Percentiles rank a stretch among this genome's conserved stretches.
Evolutionary conservation across 2,329 filamentous ascomycete species (phyloP).

Genomic region (Parastagonospora avenae): DNA sequence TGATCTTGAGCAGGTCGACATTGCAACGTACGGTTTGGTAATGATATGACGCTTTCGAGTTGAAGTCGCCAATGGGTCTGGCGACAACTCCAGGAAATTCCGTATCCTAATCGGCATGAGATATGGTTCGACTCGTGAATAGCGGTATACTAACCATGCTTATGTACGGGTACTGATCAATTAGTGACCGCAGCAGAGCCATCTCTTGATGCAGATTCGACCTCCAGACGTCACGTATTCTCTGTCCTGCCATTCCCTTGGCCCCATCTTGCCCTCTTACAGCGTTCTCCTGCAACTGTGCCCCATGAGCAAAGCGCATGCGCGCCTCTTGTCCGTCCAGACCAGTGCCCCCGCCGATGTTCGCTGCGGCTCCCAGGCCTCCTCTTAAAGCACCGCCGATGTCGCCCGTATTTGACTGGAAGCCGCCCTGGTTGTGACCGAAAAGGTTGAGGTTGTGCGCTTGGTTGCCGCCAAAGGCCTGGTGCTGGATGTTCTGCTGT

Average conservation of each 20-base stretch:
- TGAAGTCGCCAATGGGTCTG: conserved; percentile 91
- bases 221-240: conserved; percentile 96
- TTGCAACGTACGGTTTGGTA: conserved; percentile 98
- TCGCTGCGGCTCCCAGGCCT: conserved; percentile 61
- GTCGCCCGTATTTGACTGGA: conserved; percentile 57
- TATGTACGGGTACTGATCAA: conserved; percentile 93
- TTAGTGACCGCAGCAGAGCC: conserved; percentile 77
- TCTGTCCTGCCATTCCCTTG: conserved; percentile 65
- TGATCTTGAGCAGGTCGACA: conserved; percentile 95
- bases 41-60: conserved; percentile 95
- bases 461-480: conserved; percentile 63
- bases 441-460: conserved; percentile 68
- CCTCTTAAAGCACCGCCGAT: conserved; percentile 62
- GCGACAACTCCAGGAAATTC: conserved; percentile 98
- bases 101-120: conserved; percentile 70
- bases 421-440: conserved; percentile 44
- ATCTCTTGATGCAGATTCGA: conserved; percentile 92
- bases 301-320: conserved; percentile 83
- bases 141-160: conserved; percentile 76
- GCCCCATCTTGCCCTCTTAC: conserved; percentile 60
- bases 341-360: conserved; percentile 64
- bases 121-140: conserved; percentile 13
- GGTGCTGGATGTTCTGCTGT: conserved; percentile 66
- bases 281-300: conserved; percentile 56
- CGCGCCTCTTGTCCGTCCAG: conserved; percentile 86